Evolutionary conservation across 2,329 filamentous ascomycete genomes (phyloP), one percentile per base, ranked within the genome.

Genomic region (Calonectria ilicicola): DNA sequence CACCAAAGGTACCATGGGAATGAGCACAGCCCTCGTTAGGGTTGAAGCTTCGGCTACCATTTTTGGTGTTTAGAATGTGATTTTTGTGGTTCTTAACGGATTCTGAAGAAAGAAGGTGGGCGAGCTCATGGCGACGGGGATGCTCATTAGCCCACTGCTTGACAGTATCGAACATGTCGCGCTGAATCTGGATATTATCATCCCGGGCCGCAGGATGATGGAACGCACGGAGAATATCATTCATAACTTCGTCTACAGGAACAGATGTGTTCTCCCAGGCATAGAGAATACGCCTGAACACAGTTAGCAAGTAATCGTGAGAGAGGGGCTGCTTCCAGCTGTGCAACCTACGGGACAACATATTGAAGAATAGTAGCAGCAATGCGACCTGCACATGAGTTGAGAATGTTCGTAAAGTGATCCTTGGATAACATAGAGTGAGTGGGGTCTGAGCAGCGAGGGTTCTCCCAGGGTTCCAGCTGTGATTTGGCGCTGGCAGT

Each of bases 181-280:
- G 90, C 76, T 98, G 97, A 32, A 97, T 92, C 81, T 98, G 94
- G 70, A 94, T 86, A 69, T 88, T 87, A 67, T 94, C 92, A 77
- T 97, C 90, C 27, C 96, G 93, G 35, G 95, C 87, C 8, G 94
- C 93, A 1, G 97, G 97, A 81, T 99, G 97, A 82, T 99, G 97
- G 86, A 98, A 98, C 14, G 95, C 92, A 27, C 91, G 91, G 58
- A 95, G 86, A 47, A 97, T 91, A 77, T 98, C 96, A 74, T 94
- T 88, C 74, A 96, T 88, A 0, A 98, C 93, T 83, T 97, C 94
- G 44, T 97, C 91, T 5, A 97, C 93, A 0, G 95, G 91, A 0
- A 98, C 92, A 51, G 93, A 91, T 3, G 93, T 91, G 81, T 98
- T 94, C 76, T 98, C 94, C 95, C 96, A 98, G 4, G 96, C 96